Evolutionary conservation across 2,329 filamentous ascomycete species (phyloP).

Genomic region (Diaporthe sp.): DNA sequence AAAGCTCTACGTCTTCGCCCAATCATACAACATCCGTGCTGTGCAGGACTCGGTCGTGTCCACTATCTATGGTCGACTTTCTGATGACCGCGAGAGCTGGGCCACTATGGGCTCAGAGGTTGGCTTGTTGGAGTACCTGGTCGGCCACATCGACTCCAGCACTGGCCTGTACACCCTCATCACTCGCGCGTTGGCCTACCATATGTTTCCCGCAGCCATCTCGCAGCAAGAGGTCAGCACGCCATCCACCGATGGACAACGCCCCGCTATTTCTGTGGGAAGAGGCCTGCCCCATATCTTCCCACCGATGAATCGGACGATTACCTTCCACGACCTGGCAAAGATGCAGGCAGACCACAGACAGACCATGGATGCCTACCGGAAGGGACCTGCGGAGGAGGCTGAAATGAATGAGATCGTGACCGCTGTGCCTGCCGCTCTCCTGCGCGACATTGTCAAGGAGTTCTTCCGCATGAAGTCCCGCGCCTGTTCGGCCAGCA

Average conservation of each 20-base stretch:
- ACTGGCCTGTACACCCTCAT: not conserved
- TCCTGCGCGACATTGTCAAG: not conserved
- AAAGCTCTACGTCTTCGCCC: slow-evolving; percentile 4
- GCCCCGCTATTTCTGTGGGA: not conserved
- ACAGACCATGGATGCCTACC: not conserved
- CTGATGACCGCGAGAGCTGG: not conserved
- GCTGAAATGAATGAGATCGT: not conserved
- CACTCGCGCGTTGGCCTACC: not conserved
- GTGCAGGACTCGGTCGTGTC: slow-evolving; percentile 6
- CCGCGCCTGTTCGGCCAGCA: not conserved
- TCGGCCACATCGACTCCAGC: not conserved
- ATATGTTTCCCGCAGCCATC: not conserved
- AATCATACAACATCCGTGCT: not conserved
- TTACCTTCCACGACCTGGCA: not conserved
- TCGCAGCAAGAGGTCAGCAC: not conserved
- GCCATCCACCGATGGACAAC: not conserved
- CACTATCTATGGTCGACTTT: not conserved
- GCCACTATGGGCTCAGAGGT: not conserved
- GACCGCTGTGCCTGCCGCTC: not conserved
- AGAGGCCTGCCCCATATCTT: not conserved
- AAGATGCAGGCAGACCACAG: not conserved
- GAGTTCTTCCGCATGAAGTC: not conserved
- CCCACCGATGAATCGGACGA: not conserved
- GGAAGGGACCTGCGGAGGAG: not conserved
- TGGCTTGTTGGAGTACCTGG: not conserved